These are phyloP conservation scores for Aureobasidium sp. DNA, from an alignment of 2,329 filamentous ascomycete species.

Conservation along the genomic window DNA sequence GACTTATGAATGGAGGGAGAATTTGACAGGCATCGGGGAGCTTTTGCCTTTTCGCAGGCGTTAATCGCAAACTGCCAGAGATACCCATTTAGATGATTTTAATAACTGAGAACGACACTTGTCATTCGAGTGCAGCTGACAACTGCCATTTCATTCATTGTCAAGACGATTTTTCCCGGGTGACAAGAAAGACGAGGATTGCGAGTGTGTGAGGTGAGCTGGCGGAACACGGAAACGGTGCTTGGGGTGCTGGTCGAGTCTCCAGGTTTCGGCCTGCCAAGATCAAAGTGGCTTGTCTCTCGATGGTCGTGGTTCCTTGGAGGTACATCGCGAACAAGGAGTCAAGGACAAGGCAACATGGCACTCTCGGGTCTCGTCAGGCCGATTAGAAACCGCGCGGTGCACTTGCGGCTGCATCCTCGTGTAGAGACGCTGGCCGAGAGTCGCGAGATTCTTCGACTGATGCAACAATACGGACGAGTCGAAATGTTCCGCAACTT, in stretches of 20 bases:
- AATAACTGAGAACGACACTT: not conserved
- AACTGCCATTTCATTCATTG: not conserved
- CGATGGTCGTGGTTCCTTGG: not conserved
- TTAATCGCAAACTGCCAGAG: not conserved
- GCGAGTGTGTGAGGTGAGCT: not conserved
- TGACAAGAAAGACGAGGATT: not conserved
- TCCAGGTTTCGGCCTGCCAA: not conserved
- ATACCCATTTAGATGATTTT: not conserved
- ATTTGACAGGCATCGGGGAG: not conserved
- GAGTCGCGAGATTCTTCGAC: slow-evolving; percentile 38
- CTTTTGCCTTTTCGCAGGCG: not conserved
- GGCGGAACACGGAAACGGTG: not conserved
- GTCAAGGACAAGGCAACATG: too few species aligned
- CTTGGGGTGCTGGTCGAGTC: too few species aligned
- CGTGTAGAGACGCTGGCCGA: slow-evolving; percentile 40
- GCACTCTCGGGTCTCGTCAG: slow-evolving; percentile 17
- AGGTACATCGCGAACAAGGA: too few species aligned
- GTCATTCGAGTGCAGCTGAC: not conserved
- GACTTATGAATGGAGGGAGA: not conserved
- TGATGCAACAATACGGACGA: slow-evolving; percentile 41
- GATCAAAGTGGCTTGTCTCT: not conserved
- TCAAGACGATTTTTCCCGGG: not conserved
- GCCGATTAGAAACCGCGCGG: slow-evolving; percentile 32
- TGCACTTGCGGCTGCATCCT: slow-evolving; percentile 40
- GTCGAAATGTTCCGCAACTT: slow-evolving; percentile 40